A percentile compares a stretch with the other conserved stretches of the same genome.
Conservation (phyloP, 140 eudicot genomes). For the Erigeron philadelphicus region DNA sequence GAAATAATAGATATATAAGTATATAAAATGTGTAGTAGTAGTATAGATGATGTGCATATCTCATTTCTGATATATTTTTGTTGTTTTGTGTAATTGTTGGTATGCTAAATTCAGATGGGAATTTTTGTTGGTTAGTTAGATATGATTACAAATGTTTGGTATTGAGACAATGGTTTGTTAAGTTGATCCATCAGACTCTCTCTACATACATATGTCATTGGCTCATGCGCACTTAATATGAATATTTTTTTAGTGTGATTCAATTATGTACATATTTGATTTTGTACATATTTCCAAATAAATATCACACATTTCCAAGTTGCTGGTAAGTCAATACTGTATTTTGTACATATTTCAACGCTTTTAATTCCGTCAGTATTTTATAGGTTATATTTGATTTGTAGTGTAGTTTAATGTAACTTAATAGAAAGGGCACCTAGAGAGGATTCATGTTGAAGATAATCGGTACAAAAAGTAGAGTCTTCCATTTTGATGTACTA, state of each 20-base stretch:
- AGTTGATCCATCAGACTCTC: slow-evolving; percentile 22
- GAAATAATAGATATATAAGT: slow-evolving; percentile 11
- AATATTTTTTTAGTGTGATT: not conserved
- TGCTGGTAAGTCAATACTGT: too few species aligned
- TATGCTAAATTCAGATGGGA: slow-evolving; percentile 23
- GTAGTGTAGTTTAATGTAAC: too few species aligned
- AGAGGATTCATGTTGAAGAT: too few species aligned
- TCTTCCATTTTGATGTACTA: too few species aligned
- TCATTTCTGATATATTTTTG: slow-evolving; percentile 23
- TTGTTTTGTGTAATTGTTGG: slow-evolving; percentile 28
- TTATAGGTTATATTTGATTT: too few species aligned
- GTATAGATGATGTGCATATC: slow-evolving; percentile 27
- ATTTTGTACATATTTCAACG: too few species aligned
- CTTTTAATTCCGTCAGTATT: too few species aligned
- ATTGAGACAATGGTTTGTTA: slow-evolving; percentile 26
- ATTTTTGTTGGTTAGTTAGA: slow-evolving; percentile 17
- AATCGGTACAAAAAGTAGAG: too few species aligned
- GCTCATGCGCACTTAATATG: not conserved
- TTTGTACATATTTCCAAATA: too few species aligned
- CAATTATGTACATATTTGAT: not conserved
- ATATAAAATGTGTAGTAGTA: not conserved
- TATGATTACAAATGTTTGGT: slow-evolving; percentile 38
- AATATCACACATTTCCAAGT: not conserved
- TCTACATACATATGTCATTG: not conserved
- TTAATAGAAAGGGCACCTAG: too few species aligned